Evolutionary conservation across 78 protist genomes (phyloP).

Genomic region (Dictyostelium firmibasis): DNA sequence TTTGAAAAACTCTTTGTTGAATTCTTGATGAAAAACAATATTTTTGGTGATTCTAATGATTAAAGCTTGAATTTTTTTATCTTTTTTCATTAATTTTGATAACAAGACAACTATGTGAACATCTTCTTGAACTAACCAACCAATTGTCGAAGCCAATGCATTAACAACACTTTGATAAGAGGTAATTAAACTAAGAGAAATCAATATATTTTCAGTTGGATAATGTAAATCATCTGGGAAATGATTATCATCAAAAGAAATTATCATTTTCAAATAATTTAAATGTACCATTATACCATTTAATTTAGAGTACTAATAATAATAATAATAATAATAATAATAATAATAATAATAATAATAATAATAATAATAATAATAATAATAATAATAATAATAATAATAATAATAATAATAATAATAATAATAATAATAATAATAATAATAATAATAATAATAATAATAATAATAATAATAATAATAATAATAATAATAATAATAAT

Average conservation of each 20-base stretch:
- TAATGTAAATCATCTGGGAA: background rate
- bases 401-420: too few species aligned
- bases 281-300: constrained; percentile 12
- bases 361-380: too few species aligned
- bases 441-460: too few species aligned
- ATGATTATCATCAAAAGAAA: background rate
- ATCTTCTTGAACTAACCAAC: background rate
- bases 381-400: too few species aligned
- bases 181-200: background rate
- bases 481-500: too few species aligned
- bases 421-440: too few species aligned
- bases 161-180: background rate
- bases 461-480: too few species aligned
- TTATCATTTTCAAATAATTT: background rate
- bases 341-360: too few species aligned
- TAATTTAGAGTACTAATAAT: background rate
- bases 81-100: background rate
- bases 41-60: background rate
- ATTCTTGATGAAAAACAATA: background rate
- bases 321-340: background rate
- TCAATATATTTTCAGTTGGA: background rate
- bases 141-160: background rate
- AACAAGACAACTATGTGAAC: background rate
- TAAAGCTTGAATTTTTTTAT: background rate
- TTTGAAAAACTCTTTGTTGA: background rate